A percentile compares a stretch with the other conserved stretches of the same genome.
Evolutionary conservation across 2,329 filamentous ascomycete genomes (phyloP).

Genomic region (Juglanconis sp.): DNA sequence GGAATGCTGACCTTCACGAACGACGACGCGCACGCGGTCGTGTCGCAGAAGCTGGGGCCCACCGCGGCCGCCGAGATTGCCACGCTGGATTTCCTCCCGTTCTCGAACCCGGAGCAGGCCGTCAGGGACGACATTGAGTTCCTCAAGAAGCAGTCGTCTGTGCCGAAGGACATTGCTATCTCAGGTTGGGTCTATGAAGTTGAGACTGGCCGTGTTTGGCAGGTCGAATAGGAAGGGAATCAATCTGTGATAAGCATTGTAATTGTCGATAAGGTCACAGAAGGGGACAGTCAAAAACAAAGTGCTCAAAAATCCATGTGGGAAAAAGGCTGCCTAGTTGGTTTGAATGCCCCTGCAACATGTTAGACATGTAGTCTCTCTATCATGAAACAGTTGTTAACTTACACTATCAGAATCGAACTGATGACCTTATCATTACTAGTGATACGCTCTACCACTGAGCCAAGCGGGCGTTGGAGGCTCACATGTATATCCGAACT

Average conservation of each 20-base stretch:
- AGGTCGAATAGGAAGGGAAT: neutral
- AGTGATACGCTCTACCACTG: conserved; percentile 25
- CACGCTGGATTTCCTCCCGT: conserved; percentile 58
- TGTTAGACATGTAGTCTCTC: neutral
- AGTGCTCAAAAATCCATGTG: no score
- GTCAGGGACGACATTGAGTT: conserved; percentile 65
- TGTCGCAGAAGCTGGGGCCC: conserved; percentile 57
- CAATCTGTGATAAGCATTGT: no score
- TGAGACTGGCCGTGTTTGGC: conserved; percentile 56
- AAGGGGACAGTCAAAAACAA: no score
- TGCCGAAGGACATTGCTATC: conserved; percentile 58
- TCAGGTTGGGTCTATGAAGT: conserved; percentile 79
- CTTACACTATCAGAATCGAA: conserved; percentile 22
- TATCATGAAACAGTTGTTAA: neutral
- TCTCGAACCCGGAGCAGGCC: conserved; percentile 60
- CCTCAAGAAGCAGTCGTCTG: conserved; percentile 55
- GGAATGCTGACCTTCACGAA: conserved; percentile 73
- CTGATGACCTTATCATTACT: conserved; percentile 17
- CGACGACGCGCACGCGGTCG: conserved; percentile 49
- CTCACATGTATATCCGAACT: no score
- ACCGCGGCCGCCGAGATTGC: conserved; percentile 44
- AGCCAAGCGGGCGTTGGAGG: conserved; percentile 20
- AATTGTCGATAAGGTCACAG: no score
- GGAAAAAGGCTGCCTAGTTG: no score
- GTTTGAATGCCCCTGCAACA: neutral